Conservation (phyloP, 2,329 filamentous ascomycete genomes). For the Orbilia ellipsospora region DNA sequence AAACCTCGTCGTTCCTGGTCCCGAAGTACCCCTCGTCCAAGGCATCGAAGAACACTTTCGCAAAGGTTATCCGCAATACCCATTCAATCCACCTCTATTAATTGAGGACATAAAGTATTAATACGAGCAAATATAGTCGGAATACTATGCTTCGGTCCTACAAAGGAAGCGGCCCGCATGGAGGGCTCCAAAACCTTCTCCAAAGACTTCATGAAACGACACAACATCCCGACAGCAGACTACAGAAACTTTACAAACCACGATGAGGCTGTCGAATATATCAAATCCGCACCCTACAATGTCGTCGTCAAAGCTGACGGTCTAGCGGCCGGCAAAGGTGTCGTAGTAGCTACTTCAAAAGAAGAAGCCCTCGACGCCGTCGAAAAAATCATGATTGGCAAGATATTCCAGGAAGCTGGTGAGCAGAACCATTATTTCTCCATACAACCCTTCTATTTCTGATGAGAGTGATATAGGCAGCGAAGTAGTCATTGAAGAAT, state of each 20-base stretch:
- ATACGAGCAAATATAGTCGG: conserved; percentile 66
- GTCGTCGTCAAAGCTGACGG: conserved; percentile 95
- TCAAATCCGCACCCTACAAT: conserved; percentile 76
- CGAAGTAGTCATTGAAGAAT: conserved; percentile 96
- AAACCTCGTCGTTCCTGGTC: conserved; percentile 88
- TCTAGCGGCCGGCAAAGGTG: conserved; percentile 92
- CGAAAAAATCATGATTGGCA: conserved; percentile 88
- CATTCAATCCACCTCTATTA: conserved; percentile 3
- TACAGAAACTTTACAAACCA: conserved; percentile 90
- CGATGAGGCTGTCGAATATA: conserved; percentile 76
- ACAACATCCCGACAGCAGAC: conserved; percentile 87
- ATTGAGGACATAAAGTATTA: conserved; percentile 14
- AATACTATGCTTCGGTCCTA: conserved; percentile 87
- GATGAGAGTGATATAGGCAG: conserved; percentile 65
- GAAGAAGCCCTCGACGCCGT: conserved; percentile 84
- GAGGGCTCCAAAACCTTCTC: conserved; percentile 97
- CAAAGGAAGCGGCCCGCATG: conserved; percentile 83
- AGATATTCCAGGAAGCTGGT: conserved; percentile 83
- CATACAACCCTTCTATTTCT: not conserved
- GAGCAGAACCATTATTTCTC: not conserved
- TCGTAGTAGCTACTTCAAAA: conserved; percentile 84
- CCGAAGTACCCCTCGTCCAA: conserved; percentile 91
- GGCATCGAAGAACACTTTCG: conserved; percentile 87
- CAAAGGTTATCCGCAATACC: conserved; percentile 61
- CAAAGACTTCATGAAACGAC: conserved; percentile 96